Conservation (phyloP, 2,329 filamentous ascomycete species). For the Plenodomus lindquistii region DNA sequence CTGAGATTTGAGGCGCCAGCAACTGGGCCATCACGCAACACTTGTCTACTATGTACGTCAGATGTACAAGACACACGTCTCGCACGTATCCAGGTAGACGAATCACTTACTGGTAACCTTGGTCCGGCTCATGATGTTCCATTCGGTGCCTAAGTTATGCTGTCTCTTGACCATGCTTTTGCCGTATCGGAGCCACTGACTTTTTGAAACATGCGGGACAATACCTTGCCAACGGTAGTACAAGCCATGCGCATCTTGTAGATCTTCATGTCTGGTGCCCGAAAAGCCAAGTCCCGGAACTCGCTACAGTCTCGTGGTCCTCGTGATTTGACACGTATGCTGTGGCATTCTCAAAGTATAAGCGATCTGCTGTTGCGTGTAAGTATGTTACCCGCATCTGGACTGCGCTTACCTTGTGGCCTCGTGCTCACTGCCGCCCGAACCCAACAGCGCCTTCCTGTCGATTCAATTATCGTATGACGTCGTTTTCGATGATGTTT, state of each 20-base stretch:
- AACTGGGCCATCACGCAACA: slow-evolving; percentile 1
- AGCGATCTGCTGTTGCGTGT: neutral
- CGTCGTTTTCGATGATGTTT: slow-evolving; percentile 4
- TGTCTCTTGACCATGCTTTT: neutral
- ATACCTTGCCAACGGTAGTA: neutral
- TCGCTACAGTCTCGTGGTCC: neutral
- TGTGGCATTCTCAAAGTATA: neutral
- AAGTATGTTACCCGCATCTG: neutral
- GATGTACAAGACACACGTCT: neutral
- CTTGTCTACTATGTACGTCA: neutral
- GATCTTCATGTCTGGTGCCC: neutral
- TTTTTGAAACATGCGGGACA: neutral
- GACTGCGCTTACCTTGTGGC: neutral
- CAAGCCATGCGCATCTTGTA: neutral
- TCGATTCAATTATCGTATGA: slow-evolving; percentile 6
- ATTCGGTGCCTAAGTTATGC: neutral
- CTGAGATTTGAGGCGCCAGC: neutral
- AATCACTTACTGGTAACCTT: neutral
- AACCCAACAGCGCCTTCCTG: neutral
- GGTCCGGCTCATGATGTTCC: too few relatives aligned
- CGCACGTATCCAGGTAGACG: too few relatives aligned
- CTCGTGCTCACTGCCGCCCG: neutral
- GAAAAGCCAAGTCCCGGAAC: neutral
- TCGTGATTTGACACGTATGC: neutral
- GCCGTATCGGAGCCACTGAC: neutral